Base-by-base conservation (phyloP, 805 yeast genomes). In the Metschnikowia noctiluminum region DNA sequence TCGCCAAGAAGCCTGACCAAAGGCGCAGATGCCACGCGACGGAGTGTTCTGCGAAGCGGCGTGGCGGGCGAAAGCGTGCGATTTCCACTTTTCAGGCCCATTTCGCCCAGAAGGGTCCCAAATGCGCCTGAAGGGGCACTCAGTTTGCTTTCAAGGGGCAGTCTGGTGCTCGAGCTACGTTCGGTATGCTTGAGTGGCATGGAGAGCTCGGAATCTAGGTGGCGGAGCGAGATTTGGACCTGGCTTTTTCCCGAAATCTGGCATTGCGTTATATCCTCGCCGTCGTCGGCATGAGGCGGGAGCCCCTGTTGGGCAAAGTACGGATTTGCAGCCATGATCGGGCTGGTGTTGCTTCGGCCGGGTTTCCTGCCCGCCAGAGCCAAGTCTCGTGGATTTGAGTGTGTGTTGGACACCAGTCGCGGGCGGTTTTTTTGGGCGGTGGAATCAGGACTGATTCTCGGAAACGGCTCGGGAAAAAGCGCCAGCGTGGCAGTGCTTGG, bases 11-110 rank as follows among this genome's bases (percentile, higher is more conserved):
- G 49, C 5, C 71, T 50, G 14, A 72, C 86, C 47, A 85, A 72
- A 10, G 96, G 96, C 1, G 94, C 95, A 0, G 96, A 88, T 0
- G 96, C 91, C 1, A 87, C 95, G 52, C 95, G 74, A 51, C 94
- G 71, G 26, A 87, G 68, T 16, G 73, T 71, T 38, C 71, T 66
- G 16, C 69, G 76, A 36, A 76, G 59, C 1, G 69, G 64, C 11
- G 63, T 49, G 7, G 45, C 45, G 5, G 57, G 58, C 13, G 46
- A 40, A 12, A 42, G 35, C 4, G 35, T 40, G 26, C 42, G 38
- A 16, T 37, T 35, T 13, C n/a, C 15, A 13, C 3, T 2, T 13
- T 12, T 9, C 32, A 12, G 10, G 32, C 13, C 6, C 13, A 2
- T 12, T 9, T 12, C 32, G 12, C 13, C 32, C 32, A 12, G 32